These are phyloP conservation scores for Fusarium stilboides DNA, from an alignment of 2,329 filamentous ascomycete species.

Conservation along the genomic window DNA sequence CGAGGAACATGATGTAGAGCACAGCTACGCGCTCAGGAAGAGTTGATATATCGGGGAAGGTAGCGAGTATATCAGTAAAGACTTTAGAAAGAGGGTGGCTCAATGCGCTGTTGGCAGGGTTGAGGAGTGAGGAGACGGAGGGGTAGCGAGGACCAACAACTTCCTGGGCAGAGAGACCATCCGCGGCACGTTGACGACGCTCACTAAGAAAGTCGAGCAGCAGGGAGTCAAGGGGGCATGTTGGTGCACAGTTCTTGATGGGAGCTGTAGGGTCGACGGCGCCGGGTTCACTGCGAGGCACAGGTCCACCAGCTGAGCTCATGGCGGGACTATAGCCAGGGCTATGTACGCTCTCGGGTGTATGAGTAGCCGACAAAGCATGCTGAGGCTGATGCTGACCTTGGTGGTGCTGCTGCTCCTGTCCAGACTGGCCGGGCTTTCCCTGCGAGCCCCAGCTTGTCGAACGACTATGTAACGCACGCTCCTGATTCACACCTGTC, in stretches of 20 bases:
- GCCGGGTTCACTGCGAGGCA: conserved; percentile 40
- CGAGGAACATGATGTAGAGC: conserved; percentile 87
- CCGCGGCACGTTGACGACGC: conserved; percentile 74
- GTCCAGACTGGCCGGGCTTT: conserved; percentile 27
- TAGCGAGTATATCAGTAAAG: conserved; percentile 86
- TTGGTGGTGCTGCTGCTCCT: conserved; percentile 43
- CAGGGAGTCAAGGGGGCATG: conserved; percentile 84
- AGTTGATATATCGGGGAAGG: conserved; percentile 84
- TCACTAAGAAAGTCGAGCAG: conserved; percentile 84
- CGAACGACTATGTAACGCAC: conserved; percentile 43
- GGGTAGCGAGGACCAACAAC: conserved; percentile 85
- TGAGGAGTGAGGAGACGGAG: conserved; percentile 82
- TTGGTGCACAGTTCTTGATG: conserved; percentile 75
- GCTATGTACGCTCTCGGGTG: conserved; percentile 43
- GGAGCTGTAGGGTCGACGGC: conserved; percentile 51
- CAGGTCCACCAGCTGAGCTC: conserved; percentile 32
- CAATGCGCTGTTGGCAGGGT: conserved; percentile 73
- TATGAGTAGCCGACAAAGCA: conserved; percentile 36
- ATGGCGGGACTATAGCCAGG: conserved; percentile 44
- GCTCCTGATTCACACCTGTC: conserved; percentile 53
- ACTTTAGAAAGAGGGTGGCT: conserved; percentile 87
- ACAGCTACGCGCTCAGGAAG: conserved; percentile 87
- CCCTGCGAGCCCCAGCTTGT: conserved; percentile 47
- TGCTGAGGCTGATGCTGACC: conserved; percentile 31
- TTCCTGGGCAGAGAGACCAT: conserved; percentile 75